Base-by-base conservation (phyloP, 1,284 basidiomycete species). In the Volvariella volvacea region DNA sequence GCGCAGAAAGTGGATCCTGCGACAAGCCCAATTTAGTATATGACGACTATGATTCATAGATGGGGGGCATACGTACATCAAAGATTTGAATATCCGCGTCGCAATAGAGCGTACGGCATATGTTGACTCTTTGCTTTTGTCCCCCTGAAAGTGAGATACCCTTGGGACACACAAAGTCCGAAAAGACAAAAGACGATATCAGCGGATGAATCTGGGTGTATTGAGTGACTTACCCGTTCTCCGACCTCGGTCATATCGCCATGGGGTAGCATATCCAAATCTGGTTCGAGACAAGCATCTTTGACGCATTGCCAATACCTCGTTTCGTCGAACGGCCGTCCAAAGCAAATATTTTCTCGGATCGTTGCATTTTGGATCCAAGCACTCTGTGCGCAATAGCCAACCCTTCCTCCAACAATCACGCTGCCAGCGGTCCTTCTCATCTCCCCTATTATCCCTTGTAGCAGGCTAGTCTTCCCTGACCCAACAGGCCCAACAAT, bases 361-460 rank as follows among this genome's bases (percentile, higher is more conserved):
- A 88, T 77, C 1, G 80, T 82, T 1, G 80, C 74, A 59, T 87
- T 87, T 78, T 87, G 90, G 44, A 95, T 93, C 91, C 92, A 95
- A 1, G 91, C 85, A 19, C 72, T 80, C 60, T 92, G 90, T 2
- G 89, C 78, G 58, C 88, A 92, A 64, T 92, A 94, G 0, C 78
- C 83, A 1, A 92, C 74, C 6, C 70, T 71, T 1, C 85, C 88
- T 37, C 87, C 83, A 53, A 89, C 88, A 20, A 64, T 70, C 22
- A 86, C 74, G 15, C 62, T 75, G 4, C 87, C 86, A 14, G 63
- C 58, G 0, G 74, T 80, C 46, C 68, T 66, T 47, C 81, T 69
- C 88, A 90, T 90, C 58, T 91, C 88, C 9, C 91, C 89, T 50
- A 92, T 80, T 17, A 90, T 60, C 25, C 82, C 88, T 52, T 88